phyloP scores from a whole-genome alignment of 495 filamentous ascomycete genomes.

The Penicillium daleae region DNA sequence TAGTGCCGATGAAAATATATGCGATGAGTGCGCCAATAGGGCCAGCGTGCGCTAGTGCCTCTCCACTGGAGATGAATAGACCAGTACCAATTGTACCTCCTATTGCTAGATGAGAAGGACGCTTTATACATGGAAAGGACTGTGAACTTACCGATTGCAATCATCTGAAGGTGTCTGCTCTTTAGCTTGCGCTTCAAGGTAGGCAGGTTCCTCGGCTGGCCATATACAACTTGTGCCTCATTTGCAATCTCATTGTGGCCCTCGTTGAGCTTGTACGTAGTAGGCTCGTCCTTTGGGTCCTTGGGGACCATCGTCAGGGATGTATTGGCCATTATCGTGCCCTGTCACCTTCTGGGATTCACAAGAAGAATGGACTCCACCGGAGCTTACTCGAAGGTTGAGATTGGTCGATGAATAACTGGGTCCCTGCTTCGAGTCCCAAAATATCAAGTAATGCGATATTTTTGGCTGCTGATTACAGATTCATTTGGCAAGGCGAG shows the following conservation, averaged over 20 bases:
- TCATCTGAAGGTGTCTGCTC: conserved; percentile 58
- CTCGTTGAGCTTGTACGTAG: not conserved
- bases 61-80: conserved; percentile 68
- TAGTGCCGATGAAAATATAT: conserved; percentile 56
- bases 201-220: conserved; percentile 17
- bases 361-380: not conserved
- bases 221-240: not conserved
- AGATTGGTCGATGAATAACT: not conserved
- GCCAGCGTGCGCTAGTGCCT: conserved; percentile 60
- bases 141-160: conserved; percentile 57
- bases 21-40: conserved; percentile 65
- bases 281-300: not conserved
- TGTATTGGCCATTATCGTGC: not conserved
- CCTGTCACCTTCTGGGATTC: not conserved
- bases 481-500: not conserved
- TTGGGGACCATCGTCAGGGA: not conserved
- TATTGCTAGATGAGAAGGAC: conserved; percentile 25
- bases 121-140: conserved; percentile 58
- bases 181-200: conserved; percentile 56
- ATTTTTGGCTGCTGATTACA: not conserved
- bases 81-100: conserved; percentile 73
- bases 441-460: not conserved
- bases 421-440: not conserved
- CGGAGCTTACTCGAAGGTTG: not conserved
- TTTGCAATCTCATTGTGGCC: conserved; percentile 4